Percentiles rank a stretch among this genome's conserved stretches.
These are phyloP conservation scores for Cordyceps militaris DNA, from an alignment of 2,329 filamentous ascomycete genomes.

Conservation along the genomic window DNA sequence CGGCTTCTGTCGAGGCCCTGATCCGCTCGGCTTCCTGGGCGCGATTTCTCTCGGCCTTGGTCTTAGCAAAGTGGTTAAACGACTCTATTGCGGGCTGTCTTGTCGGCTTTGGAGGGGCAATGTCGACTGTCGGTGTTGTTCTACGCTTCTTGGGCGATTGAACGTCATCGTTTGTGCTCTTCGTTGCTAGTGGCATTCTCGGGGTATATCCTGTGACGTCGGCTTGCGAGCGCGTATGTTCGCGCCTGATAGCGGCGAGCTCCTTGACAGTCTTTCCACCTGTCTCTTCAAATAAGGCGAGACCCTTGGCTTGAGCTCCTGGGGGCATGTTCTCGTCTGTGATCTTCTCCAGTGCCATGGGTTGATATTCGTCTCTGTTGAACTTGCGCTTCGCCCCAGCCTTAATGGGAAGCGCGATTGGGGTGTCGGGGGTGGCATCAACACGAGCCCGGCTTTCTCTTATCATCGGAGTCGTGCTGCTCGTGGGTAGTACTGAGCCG, in stretches of 20 bases:
- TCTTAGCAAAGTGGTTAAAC: no score
- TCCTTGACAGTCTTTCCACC: slow-evolving; percentile 41
- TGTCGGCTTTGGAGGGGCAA: slow-evolving; percentile 32
- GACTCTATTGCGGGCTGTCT: no score
- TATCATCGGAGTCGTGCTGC: slow-evolving; percentile 16
- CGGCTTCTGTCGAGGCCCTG: slow-evolving; percentile 11
- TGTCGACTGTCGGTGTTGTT: slow-evolving; percentile 27
- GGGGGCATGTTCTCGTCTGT: slow-evolving; percentile 25
- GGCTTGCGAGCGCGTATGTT: slow-evolving; percentile 27
- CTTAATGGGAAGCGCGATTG: slow-evolving; percentile 28
- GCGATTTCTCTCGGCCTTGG: slow-evolving; percentile 18
- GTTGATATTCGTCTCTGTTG: slow-evolving; percentile 46
- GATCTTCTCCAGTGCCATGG: slow-evolving; percentile 20
- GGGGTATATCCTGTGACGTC: slow-evolving; percentile 20
- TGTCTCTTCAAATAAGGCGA: slow-evolving; percentile 28
- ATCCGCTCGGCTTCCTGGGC: slow-evolving; percentile 17
- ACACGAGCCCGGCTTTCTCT: slow-evolving; percentile 8
- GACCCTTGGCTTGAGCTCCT: slow-evolving; percentile 19
- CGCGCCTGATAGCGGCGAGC: slow-evolving; percentile 34
- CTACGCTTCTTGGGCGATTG: slow-evolving; percentile 51
- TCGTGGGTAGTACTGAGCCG: slow-evolving; percentile 22
- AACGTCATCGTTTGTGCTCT: slow-evolving; percentile 54
- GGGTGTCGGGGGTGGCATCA: slow-evolving; percentile 12
- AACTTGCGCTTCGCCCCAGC: slow-evolving; percentile 52
- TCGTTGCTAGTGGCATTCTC: slow-evolving; percentile 46